phyloP scores from a whole-genome alignment of 1,284 basidiomycete genomes.

The Trichosporon inkin region DNA sequence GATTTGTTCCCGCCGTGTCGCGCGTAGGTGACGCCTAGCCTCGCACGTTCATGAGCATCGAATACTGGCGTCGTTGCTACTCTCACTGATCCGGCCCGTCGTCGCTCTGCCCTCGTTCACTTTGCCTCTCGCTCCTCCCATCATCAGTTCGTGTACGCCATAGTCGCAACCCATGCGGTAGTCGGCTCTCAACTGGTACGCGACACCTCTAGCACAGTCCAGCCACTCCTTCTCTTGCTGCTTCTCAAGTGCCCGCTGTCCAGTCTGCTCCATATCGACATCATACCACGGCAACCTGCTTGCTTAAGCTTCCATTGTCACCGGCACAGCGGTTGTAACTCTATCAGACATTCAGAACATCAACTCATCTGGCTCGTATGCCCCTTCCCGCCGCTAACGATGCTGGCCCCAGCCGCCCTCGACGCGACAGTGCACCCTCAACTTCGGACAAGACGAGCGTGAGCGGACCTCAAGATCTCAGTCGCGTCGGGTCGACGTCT shows the following conservation, averaged over 20 bases:
- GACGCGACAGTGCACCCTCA: conserved; percentile 6
- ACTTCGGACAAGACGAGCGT: background rate
- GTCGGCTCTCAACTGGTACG: background rate
- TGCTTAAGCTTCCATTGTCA: background rate
- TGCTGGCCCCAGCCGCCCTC: conserved; percentile 22
- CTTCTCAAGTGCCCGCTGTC: background rate
- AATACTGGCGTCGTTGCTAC: background rate
- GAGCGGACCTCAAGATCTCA: background rate
- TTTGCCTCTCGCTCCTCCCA: background rate
- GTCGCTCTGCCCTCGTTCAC: background rate
- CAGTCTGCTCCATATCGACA: background rate
- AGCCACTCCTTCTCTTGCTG: background rate
- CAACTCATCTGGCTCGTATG: background rate
- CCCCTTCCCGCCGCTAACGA: conserved; percentile 6
- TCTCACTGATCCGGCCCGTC: background rate
- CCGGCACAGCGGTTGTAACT: background rate
- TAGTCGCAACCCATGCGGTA: background rate
- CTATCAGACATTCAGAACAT: background rate
- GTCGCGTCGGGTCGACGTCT: background rate
- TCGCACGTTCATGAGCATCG: conserved; percentile 13
- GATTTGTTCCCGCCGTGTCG: conserved; percentile 8
- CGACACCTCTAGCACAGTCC: background rate
- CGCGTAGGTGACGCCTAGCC: conserved; percentile 4
- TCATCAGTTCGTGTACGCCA: background rate
- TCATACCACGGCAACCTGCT: background rate